Base-by-base conservation (phyloP, 1,284 basidiomycete species). In the Cutaneotrichosporon cyanovorans region DNA sequence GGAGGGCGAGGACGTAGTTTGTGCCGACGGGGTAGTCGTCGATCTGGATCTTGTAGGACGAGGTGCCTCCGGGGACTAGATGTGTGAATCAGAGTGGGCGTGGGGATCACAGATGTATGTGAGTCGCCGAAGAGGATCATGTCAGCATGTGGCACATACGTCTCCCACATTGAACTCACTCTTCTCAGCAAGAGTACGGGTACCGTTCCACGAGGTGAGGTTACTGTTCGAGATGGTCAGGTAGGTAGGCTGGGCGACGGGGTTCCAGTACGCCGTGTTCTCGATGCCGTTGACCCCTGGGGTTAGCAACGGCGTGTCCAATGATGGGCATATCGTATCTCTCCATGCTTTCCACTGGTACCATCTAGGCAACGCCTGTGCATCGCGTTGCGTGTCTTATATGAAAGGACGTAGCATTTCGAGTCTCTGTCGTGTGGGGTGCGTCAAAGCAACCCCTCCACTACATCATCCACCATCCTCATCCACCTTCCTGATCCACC, bases 261-360 rank as follows among this genome's bases (percentile, higher is more conserved):
- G 46, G 4, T 19, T 23, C 51, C 51, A 52, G 5, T 42, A 38
- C 2, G 51, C 51, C 9, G 36, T 36, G 46, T 52, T 52, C 40
- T 36, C 43, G 37, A 48, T 45, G 36, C 48, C 51, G 37, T 52
- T 52, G 32, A 52, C 51, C 51, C 50, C 50, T 52, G 46, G 38
- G 12, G 21, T 42, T n/a, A 41, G 39, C 40, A 41, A 15, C 25
- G 12, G 12, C 25, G 7, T 28, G 8, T 28, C 25, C 25, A 12
- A 28, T n/a, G n/a, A n/a, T n/a, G n/a, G n/a, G n/a, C n/a, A n/a
- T n/a, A n/a, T n/a, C n/a, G n/a, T n/a, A n/a, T n/a, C n/a, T n/a
- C n/a, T n/a, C n/a, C n/a, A n/a, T n/a, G n/a, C n/a, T n/a, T n/a
- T n/a, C n/a, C n/a, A n/a, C n/a, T n/a, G n/a, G n/a, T n/a, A n/a